Conservation (phyloP, 1,284 basidiomycete genomes). For the Wolfiporia cocos region DNA sequence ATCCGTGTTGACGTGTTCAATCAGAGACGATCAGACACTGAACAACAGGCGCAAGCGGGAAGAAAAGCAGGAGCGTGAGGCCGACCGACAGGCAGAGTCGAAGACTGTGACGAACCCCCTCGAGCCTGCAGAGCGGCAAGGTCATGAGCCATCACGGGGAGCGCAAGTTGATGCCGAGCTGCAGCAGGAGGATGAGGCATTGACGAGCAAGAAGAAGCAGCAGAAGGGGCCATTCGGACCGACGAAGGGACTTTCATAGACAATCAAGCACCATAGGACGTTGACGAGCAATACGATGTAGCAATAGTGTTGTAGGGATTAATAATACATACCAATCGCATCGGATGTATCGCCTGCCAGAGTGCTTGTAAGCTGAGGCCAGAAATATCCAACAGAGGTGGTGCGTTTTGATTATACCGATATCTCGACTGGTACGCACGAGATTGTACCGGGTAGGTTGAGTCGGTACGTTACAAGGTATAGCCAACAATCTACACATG, state of each 20-base stretch:
- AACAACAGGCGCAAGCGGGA: slow-evolving; percentile 12
- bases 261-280: too few species aligned
- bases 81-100: slow-evolving; percentile 10
- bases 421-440: too few species aligned
- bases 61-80: slow-evolving; percentile 12
- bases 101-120: slow-evolving; percentile 17
- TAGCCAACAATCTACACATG: too few species aligned
- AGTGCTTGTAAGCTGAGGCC: too few species aligned
- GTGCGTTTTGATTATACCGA: too few species aligned
- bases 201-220: slow-evolving; percentile 12
- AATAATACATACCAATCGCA: too few species aligned
- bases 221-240: slow-evolving; percentile 8
- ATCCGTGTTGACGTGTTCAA: neutral
- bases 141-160: slow-evolving; percentile 18
- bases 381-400: too few species aligned
- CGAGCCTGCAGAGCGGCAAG: slow-evolving; percentile 17
- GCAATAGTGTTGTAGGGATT: too few species aligned
- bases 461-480: too few species aligned
- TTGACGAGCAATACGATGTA: too few species aligned
- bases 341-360: too few species aligned
- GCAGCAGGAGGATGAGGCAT: slow-evolving; percentile 19
- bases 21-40: slow-evolving; percentile 15
- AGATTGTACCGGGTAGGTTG: too few species aligned
- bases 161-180: slow-evolving; percentile 21
- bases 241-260: slow-evolving; percentile 12